Evolutionary conservation across 208 protist genomes (phyloP).

Genomic region (Leptomonas seymouri): DNA sequence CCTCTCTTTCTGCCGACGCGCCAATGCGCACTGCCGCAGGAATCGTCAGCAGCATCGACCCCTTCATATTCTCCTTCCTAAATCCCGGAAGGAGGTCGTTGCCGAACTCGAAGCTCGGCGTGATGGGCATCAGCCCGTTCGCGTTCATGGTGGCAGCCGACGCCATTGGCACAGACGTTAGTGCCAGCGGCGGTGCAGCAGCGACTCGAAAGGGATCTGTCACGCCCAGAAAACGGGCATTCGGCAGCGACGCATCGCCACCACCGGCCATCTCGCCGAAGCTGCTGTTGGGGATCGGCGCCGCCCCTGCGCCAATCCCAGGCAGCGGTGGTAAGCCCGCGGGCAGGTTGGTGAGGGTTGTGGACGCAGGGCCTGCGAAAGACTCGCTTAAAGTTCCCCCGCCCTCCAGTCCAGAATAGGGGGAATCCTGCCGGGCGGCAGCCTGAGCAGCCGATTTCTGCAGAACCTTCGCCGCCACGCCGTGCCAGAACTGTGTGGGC

Average conservation of each 20-base stretch:
- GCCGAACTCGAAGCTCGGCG: constrained; percentile 13
- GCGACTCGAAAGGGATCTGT: constrained; percentile 6
- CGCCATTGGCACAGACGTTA: neutral
- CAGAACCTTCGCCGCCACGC: constrained; percentile 24
- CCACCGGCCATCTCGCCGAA: neutral
- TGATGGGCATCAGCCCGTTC: neutral
- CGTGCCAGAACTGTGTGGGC: constrained; percentile 28
- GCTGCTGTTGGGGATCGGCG: constrained; percentile 3
- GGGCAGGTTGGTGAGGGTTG: constrained; percentile 7
- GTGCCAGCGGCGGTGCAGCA: neutral
- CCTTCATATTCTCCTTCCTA: constrained; percentile 20
- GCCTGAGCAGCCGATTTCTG: constrained; percentile 13
- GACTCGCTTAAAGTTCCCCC: neutral
- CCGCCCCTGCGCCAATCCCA: neutral
- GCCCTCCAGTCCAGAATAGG: neutral
- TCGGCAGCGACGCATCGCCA: neutral
- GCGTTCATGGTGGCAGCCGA: constrained; percentile 16
- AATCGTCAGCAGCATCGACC: constrained; percentile 40
- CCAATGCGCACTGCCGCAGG: constrained; percentile 24
- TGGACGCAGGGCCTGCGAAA: constrained; percentile 10
- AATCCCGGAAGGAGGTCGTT: neutral
- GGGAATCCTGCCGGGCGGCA: neutral
- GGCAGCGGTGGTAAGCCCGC: constrained; percentile 2
- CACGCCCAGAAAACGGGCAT: constrained; percentile 20
- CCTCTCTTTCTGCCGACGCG: constrained; percentile 7